Evolutionary conservation across 2,329 filamentous ascomycete genomes (phyloP).

Genomic region (Pseudogymnoascus sp.): DNA sequence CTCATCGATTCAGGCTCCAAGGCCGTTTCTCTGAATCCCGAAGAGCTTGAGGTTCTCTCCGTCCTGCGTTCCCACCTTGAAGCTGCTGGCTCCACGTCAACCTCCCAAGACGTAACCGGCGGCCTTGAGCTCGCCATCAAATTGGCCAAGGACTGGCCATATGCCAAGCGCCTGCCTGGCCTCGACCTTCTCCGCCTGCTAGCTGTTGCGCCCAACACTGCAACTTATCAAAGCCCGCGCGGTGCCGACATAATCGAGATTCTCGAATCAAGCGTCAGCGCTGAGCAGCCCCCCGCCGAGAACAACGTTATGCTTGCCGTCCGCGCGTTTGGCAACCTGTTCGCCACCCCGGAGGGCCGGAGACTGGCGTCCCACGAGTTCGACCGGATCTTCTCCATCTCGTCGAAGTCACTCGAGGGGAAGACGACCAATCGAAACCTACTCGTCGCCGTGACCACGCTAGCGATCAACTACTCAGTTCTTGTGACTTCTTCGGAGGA

Average conservation of each 20-base stretch:
- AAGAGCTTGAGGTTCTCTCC: conserved; percentile 59
- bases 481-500: conserved; percentile 46
- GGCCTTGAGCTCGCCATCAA: conserved; percentile 62
- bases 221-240: conserved; percentile 49
- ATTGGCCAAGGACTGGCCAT: conserved; percentile 73
- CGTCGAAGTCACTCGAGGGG: conserved; percentile 57
- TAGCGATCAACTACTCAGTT: conserved; percentile 80
- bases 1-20: conserved; percentile 67
- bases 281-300: conserved; percentile 52
- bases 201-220: conserved; percentile 61
- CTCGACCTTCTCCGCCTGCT: conserved; percentile 85
- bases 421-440: conserved; percentile 72
- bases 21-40: conserved; percentile 65
- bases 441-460: conserved; percentile 72
- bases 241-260: conserved; percentile 53
- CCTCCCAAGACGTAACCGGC: conserved; percentile 42
- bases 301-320: conserved; percentile 87
- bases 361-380: conserved; percentile 53
- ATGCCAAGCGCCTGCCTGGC: conserved; percentile 70
- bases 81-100: conserved; percentile 33
- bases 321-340: conserved; percentile 77
- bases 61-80: conserved; percentile 60
- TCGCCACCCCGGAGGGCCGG: conserved; percentile 67
- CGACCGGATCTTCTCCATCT: conserved; percentile 40
- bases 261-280: conserved; percentile 54